Evolutionary conservation across 495 filamentous ascomycete genomes (phyloP), one percentile per base, ranked within the genome.

Genomic region (Penicillium macrosclerotiorum): DNA sequence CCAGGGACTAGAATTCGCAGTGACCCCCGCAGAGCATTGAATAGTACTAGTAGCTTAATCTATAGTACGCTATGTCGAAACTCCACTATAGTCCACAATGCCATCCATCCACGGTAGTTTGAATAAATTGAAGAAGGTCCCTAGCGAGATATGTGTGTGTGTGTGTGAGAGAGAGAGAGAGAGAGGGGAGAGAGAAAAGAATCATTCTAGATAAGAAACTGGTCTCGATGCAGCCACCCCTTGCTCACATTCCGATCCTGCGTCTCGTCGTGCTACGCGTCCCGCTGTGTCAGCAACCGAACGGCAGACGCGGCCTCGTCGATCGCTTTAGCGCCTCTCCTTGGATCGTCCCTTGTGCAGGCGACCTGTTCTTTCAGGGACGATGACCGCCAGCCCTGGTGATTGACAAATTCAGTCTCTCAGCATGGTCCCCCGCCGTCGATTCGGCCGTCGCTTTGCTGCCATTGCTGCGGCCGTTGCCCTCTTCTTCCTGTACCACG

Each of bases 401-500:
- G 37, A 56, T 42, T 60, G 52, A 56, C 41, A 18, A 12, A 11
- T 35, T 32, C 14, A 23, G 37, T 34, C 23, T 32, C 44, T 16
- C 49, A 64, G 31, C 19, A 71, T 68, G 65, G 44, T 62, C 27
- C 42, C 58, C 51, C 58, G 56, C 16, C 62, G 62, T 37, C 48
- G 52, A 18, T 60, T 57, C 31, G 60, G 59, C 49, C 65, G 62
- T 32, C 66, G 61, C 45, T 52, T 62, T 17, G 31, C 50, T 39
- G 49, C 54, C 18, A 11, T 72, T 14, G 52, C 63, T 33, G 37
- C 64, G 43, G 42, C 51, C 30, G 22, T 62, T 18, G 57, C 46
- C 11, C 45, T 67, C 48, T 45, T 69, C 53, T 56, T 65, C 38
- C 47, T 69, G 27, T 64, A 67, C 51, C 55, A 68, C 47, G 37